A percentile compares a stretch with the other conserved stretches of the same genome.
phyloP scores from a whole-genome alignment of 202 grass and related monocot genomes.

The Digitaria exilis region DNA sequence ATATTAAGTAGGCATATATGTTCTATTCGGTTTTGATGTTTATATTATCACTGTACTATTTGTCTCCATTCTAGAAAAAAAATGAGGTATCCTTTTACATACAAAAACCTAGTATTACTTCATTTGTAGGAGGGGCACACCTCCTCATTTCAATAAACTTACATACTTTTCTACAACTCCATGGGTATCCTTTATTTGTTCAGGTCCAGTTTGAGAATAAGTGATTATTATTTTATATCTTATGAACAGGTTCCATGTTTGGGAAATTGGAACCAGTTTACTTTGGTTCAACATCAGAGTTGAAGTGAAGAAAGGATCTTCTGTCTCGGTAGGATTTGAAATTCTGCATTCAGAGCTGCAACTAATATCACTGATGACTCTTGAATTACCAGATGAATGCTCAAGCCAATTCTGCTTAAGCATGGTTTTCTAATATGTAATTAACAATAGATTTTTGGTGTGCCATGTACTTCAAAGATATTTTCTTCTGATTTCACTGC shows the following conservation, averaged over 20 bases:
- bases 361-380: slow-evolving; percentile 5
- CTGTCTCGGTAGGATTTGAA: slow-evolving; percentile 58
- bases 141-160: neutral
- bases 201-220: slow-evolving; percentile 9
- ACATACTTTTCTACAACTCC: neutral
- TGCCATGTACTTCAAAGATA: neutral
- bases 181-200: neutral
- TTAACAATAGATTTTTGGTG: neutral
- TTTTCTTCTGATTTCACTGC: slow-evolving; percentile 29
- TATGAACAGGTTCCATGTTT: slow-evolving; percentile 81
- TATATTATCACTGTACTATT: neutral
- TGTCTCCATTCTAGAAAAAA: neutral
- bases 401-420: neutral
- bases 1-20: neutral
- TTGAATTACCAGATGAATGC: neutral
- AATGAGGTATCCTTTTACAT: slow-evolving; percentile 1
- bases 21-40: neutral
- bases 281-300: slow-evolving; percentile 70
- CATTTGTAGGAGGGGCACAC: neutral
- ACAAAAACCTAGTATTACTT: slow-evolving; percentile 24
- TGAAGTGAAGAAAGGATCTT: slow-evolving; percentile 91
- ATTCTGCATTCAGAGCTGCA: slow-evolving; percentile 5
- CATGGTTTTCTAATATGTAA: neutral
- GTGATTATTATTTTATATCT: slow-evolving; percentile 22
- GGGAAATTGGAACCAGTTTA: slow-evolving; percentile 49